Base-by-base conservation (phyloP, 2,329 filamentous ascomycete species). In the Byssoonygena ceratinophila region DNA sequence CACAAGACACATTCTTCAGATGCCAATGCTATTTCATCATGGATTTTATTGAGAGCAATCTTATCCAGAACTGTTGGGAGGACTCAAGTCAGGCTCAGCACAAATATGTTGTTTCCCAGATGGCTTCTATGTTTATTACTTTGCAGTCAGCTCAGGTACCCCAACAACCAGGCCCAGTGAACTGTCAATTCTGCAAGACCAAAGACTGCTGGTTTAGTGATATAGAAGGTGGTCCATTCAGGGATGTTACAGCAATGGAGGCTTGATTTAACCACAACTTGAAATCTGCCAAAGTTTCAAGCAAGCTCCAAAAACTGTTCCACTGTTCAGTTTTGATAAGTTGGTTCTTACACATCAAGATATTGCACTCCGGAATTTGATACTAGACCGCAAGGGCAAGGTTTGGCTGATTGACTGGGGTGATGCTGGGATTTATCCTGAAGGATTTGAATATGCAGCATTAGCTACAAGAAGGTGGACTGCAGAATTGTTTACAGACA, bases 361-460 rank as follows among this genome's bases (percentile, higher is more conserved):
- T 37, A 39, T 55, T 53, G 34, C 49, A 3, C 49, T 32, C 7
- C 40, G 53, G 20, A 55, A 55, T 25, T 39, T 55, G 6, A 14
- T 55, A 20, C 29, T 55, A 5, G 53, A 55, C 46, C 53, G 44
- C 25, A 27, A 57, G 50, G 50, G 52, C 25, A 57, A 54, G 46
- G 55, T 57, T 40, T 55, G 55, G 54, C 46, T 59, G 46, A 54
- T 59, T 51, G 55, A 57, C 46, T 57, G 57, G 57, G 57, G 54
- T 22, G 37, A 56, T 51, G 54, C 57, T 51, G 57, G 55, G 51
- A 55, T 54, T 55, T 58, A 55, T 51, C 55, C 55, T 46, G 55
- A 57, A 46, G 57, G 50, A 31, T 57, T 55, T 48, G 57, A 58
- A 44, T 43, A 54, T 52, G 56, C 55, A 22, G 54, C 54, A 47